Percentiles rank a stretch among this genome's conserved stretches.
These are phyloP conservation scores for Alternaria brassicicola DNA, from an alignment of 2,329 filamentous ascomycete genomes.

Conservation along the genomic window DNA sequence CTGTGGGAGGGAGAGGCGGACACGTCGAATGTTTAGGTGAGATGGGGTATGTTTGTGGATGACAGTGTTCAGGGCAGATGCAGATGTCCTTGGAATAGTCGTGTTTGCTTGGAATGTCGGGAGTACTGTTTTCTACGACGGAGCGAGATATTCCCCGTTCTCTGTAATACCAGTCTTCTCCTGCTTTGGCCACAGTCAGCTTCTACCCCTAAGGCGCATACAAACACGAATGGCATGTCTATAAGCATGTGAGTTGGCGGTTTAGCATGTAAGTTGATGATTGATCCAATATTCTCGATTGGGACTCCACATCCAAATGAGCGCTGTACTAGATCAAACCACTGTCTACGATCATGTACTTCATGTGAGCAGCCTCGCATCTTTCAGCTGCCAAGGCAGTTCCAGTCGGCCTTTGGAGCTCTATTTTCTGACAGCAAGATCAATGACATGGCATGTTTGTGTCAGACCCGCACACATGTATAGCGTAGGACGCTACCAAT, in stretches of 20 bases:
- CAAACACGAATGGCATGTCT: no score
- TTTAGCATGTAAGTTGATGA: neutral
- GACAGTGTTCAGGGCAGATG: neutral
- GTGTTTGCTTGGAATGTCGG: neutral
- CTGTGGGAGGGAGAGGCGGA: neutral
- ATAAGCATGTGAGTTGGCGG: no score
- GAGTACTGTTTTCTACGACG: neutral
- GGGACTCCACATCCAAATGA: neutral
- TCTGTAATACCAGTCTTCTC: neutral
- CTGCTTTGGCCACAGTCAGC: no score
- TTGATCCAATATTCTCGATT: neutral
- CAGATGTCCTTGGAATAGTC: neutral
- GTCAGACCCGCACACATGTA: neutral
- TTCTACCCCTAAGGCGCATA: no score
- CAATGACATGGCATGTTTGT: neutral
- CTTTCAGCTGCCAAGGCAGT: neutral
- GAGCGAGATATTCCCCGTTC: neutral
- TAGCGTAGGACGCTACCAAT: neutral
- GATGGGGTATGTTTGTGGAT: neutral
- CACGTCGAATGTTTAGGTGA: neutral
- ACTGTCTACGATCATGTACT: neutral
- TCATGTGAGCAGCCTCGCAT: neutral
- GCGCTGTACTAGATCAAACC: neutral
- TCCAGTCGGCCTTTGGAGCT: no score
- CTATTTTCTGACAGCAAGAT: neutral